phyloP scores from a whole-genome alignment of 1,284 basidiomycete genomes.

The Ustanciosporium gigantosporum region DNA sequence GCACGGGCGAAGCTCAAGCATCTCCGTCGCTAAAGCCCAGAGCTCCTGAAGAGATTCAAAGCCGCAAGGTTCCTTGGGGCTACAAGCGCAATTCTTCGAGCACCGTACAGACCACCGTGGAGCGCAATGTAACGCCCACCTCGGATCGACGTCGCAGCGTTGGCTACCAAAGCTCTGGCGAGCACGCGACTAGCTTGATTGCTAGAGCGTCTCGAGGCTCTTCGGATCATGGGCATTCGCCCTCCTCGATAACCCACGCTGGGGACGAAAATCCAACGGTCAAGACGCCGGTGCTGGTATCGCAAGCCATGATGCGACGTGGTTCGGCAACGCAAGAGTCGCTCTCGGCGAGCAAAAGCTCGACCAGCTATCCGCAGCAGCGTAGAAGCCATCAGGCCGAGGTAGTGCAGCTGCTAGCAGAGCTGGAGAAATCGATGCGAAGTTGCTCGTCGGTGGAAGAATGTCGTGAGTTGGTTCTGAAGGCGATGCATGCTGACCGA shows the following conservation, averaged over 20 bases:
- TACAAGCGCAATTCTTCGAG: conserved; percentile 41
- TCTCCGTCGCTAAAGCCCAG: not conserved
- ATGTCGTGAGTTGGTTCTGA: conserved; percentile 39
- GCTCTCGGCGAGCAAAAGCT: not conserved
- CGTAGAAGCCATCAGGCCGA: conserved; percentile 4
- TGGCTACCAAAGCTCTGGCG: conserved; percentile 27
- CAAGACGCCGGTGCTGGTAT: too few species aligned
- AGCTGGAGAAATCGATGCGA: conserved; percentile 45
- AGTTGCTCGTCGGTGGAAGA: conserved; percentile 42
- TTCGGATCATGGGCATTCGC: conserved; percentile 8
- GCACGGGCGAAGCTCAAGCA: not conserved
- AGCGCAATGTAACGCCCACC: conserved; percentile 21
- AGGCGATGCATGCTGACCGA: conserved; percentile 34
- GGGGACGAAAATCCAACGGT: too few species aligned
- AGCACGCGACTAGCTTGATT: conserved; percentile 13
- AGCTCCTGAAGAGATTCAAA: conserved; percentile 27
- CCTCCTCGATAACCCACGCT: too few species aligned
- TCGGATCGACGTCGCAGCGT: conserved; percentile 31
- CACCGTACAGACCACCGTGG: conserved; percentile 1
- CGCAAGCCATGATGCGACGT: not conserved
- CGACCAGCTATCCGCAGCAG: conserved; percentile 4
- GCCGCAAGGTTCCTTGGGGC: conserved; percentile 50
- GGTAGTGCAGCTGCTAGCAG: conserved; percentile 27
- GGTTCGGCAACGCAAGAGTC: not conserved
- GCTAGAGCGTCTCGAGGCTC: conserved; percentile 1